Conservation (phyloP, 2,329 filamentous ascomycete genomes). For the Sporothrix curviconia region DNA sequence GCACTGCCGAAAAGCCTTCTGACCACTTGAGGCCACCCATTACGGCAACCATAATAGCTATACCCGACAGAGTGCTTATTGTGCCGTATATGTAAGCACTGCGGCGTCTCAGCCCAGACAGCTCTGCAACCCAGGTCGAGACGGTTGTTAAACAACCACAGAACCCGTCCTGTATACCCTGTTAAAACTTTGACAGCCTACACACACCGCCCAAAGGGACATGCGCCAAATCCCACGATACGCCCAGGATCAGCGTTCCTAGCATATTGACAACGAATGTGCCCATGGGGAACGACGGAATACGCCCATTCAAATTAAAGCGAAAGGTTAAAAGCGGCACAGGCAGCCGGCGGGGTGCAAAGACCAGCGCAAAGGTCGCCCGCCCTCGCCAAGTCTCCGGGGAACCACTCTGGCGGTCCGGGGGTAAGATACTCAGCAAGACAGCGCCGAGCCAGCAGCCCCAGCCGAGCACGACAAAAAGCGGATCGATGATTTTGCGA, state of each 20-base stretch:
- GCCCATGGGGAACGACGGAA: slow-evolving; percentile 68
- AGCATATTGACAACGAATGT: slow-evolving; percentile 77
- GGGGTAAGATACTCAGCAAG: slow-evolving; percentile 64
- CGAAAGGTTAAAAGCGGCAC: slow-evolving; percentile 65
- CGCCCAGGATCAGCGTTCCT: slow-evolving; percentile 69
- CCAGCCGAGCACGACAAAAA: slow-evolving; percentile 58
- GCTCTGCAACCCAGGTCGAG: slow-evolving; percentile 59
- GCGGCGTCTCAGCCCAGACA: slow-evolving; percentile 42
- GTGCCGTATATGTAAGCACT: slow-evolving; percentile 62
- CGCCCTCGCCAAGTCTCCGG: slow-evolving; percentile 65
- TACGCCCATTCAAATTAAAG: slow-evolving; percentile 60
- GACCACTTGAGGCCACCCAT: slow-evolving; percentile 74
- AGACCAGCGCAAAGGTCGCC: slow-evolving; percentile 69
- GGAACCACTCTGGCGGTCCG: slow-evolving; percentile 40
- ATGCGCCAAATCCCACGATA: slow-evolving; percentile 74
- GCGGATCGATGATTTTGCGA: slow-evolving; percentile 57
- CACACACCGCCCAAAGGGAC: slow-evolving; percentile 44
- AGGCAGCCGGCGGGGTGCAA: slow-evolving; percentile 78
- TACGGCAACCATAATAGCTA: slow-evolving; percentile 58
- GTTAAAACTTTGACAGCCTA: slow-evolving; percentile 57
- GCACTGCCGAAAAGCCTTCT: slow-evolving; percentile 42
- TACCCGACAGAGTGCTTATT: slow-evolving; percentile 51
- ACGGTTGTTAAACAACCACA: slow-evolving; percentile 62
- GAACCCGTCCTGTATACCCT: slow-evolving; percentile 60
- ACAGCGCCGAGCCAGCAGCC: slow-evolving; percentile 74